Evolutionary conservation across 148 eudicot genomes (phyloP), one percentile per base, ranked within the genome.

Genomic region (Nyssa sinensis): DNA sequence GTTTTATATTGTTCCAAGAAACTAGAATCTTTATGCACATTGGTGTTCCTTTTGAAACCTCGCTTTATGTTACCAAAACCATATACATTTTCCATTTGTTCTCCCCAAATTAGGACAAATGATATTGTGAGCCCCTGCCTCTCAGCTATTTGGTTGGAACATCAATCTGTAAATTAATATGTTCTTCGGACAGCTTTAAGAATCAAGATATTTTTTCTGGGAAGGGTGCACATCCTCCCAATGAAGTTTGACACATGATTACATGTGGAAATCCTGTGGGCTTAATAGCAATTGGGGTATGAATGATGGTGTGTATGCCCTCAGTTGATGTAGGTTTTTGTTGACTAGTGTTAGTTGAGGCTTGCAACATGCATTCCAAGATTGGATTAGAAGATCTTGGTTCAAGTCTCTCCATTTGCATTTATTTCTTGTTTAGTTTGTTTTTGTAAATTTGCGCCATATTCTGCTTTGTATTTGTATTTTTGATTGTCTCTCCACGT

Each of bases 1-100:
- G 17, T 67, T 66, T 39, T 49, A 65, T n/a, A 30, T 35, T 65
- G 47, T 65, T 32, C 16, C 69, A 23, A 8, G 34, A 62, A 62
- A 62, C 35, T 30, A 29, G 19, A 30, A 62, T 35, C 29, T 23
- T 65, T 64, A 10, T 34, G 69, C 2, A 65, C 35, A 34, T 37
- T 35, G 7, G 29, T 39, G 44, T 39, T 39, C 44, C 44, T 39
- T 39, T 39, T 39, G 44, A 7, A 39, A 39, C 44, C 44, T 39
- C 11, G 44, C 11, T 39, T 39, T 6, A 4, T 39, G 8, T 39
- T 39, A 39, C 11, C 8, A 1, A 0, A 39, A 39, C 3, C 11
- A 39, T 39, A 7, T 39, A 39, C 11, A 12, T 39, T 6, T 7
- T 39, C 44, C 44, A 39, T 39, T 39, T 39, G 7, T 39, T 39